phyloP scores from a whole-genome alignment of 805 yeast species.

The Isabelozyma pseudorhagii region DNA sequence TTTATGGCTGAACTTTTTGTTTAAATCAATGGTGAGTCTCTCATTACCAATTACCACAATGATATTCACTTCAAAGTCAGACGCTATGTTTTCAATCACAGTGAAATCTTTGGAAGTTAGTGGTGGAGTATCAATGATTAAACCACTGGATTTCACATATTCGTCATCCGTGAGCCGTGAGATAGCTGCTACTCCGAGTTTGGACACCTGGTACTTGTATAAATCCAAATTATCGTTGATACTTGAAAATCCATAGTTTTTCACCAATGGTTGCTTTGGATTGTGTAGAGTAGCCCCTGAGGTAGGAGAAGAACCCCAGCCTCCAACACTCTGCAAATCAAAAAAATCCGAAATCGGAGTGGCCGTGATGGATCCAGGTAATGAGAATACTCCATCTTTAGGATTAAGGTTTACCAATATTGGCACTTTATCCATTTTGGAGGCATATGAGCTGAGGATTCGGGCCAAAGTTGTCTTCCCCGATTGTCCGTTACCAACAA shows the following conservation, averaged over 20 bases:
- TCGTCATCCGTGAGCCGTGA: conserved; percentile 51
- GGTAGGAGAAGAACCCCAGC: conserved; percentile 73
- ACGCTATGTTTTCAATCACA: conserved; percentile 53
- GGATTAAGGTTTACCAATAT: conserved; percentile 80
- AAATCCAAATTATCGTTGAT: conserved; percentile 54
- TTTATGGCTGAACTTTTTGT: conserved; percentile 44
- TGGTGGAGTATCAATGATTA: conserved; percentile 74
- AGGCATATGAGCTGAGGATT: conserved; percentile 70
- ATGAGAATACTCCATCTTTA: conserved; percentile 58
- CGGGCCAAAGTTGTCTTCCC: conserved; percentile 82
- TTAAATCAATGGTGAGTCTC: conserved; percentile 60
- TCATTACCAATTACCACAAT: conserved; percentile 78
- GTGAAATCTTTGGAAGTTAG: conserved; percentile 48
- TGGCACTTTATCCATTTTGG: conserved; percentile 65
- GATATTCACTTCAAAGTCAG: conserved; percentile 57
- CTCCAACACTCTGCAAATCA: conserved; percentile 65
- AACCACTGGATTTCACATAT: conserved; percentile 47
- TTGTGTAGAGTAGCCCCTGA: conserved; percentile 75
- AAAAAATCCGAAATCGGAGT: conserved; percentile 77
- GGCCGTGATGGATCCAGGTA: conserved; percentile 85
- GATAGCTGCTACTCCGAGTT: conserved; percentile 48
- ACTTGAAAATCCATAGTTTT: conserved; percentile 69
- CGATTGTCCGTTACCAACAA: conserved; percentile 66
- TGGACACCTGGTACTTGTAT: conserved; percentile 48
- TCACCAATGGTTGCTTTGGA: conserved; percentile 87